Conservation (phyloP, 805 yeast species). For the Lipomyces yamanashiensis region DNA sequence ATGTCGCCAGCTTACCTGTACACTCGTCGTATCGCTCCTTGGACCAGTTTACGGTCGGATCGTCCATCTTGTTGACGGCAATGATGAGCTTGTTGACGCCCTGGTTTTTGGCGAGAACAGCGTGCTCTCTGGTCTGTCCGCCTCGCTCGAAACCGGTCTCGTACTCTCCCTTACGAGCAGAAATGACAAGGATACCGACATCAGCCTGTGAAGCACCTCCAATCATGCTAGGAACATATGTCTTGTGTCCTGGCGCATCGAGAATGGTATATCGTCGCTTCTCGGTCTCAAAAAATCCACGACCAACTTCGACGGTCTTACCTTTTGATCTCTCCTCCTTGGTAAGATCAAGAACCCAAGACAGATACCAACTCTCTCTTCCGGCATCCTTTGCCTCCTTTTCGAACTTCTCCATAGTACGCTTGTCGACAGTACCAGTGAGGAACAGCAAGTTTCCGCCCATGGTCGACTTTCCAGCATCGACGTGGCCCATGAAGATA, state of each 20-base stretch:
- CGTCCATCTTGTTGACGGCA: constrained; percentile 98
- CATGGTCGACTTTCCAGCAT: constrained; percentile 99
- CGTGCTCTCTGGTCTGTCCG: constrained; percentile 99
- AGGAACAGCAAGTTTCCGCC: constrained; percentile 94
- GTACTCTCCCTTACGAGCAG: constrained; percentile 99
- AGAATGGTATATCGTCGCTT: constrained; percentile 96
- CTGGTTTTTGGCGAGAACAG: constrained; percentile 94
- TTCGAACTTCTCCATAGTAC: constrained; percentile 97
- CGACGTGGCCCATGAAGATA: constrained; percentile 99
- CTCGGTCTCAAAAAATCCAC: constrained; percentile 96
- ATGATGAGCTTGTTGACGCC: constrained; percentile 94
- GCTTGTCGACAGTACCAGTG: constrained; percentile 97
- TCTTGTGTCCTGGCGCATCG: constrained; percentile 99
- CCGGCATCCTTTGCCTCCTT: constrained; percentile 99
- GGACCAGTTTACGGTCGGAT: constrained; percentile 94
- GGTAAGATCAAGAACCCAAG: constrained; percentile 99
- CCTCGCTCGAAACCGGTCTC: constrained; percentile 99
- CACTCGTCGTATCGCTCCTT: constrained; percentile 96
- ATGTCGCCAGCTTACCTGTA: constrained; percentile 74
- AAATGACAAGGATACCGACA: constrained; percentile 94
- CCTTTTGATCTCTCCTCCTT: constrained; percentile 99
- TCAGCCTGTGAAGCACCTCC: constrained; percentile 99
- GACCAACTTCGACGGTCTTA: constrained; percentile 98
- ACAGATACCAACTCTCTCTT: constrained; percentile 98
- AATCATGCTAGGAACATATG: constrained; percentile 98